Conservation (phyloP, 23 red algal genomes). For the Gracilaria gracilis region DNA sequence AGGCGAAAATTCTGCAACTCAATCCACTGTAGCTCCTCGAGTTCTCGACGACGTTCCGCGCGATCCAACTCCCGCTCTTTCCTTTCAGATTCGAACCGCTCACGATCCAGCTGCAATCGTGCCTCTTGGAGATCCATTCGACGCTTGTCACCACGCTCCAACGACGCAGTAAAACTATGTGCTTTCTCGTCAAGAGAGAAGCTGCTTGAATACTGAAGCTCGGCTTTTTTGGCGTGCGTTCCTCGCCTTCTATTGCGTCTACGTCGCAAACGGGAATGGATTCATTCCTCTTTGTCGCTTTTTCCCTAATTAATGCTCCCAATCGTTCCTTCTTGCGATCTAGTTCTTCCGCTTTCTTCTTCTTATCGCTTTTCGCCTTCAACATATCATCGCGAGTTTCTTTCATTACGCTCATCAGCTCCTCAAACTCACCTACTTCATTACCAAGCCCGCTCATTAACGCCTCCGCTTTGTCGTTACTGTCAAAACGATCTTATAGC, state of each 20-base stretch:
- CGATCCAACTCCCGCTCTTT: not conserved
- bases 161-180: not conserved
- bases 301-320: not conserved
- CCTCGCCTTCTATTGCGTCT: too few relatives aligned
- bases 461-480: not conserved
- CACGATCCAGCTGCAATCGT: not conserved
- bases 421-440: not conserved
- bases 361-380: not conserved
- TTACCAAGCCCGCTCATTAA: not conserved
- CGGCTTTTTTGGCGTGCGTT: not conserved
- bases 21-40: not conserved
- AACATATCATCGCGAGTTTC: not conserved
- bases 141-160: not conserved
- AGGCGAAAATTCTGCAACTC: slow-evolving; percentile 8
- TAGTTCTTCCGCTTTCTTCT: not conserved
- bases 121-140: not conserved
- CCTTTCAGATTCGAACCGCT: not conserved
- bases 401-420: not conserved
- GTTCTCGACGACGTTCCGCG: not conserved
- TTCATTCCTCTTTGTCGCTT: not conserved
- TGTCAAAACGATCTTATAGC: not conserved
- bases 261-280: not conserved
- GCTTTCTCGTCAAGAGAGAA: not conserved
- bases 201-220: not conserved
- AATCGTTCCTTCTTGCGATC: not conserved